Conservation (phyloP, 2,329 filamentous ascomycete species). For the Sporothrix phasma region DNA sequence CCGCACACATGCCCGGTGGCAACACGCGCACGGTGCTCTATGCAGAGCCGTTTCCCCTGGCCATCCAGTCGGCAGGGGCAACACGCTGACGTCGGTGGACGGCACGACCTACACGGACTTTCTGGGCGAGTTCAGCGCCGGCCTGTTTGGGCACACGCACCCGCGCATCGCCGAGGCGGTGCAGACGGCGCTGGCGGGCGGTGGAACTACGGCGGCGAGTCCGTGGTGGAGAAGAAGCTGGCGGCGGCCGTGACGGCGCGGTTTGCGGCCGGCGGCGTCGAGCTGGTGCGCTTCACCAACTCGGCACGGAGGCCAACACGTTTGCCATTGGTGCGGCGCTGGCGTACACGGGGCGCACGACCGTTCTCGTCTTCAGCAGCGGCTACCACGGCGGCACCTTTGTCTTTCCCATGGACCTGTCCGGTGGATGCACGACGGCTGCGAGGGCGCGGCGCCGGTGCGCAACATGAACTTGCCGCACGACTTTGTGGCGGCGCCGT, state of each 20-base stretch:
- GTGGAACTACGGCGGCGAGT: conserved; percentile 44
- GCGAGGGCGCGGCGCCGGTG: conserved; percentile 24
- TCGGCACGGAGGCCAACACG: conserved; percentile 54
- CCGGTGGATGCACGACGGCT: conserved; percentile 15
- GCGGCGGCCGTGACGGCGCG: conserved; percentile 41
- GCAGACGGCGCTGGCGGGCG: conserved; percentile 22
- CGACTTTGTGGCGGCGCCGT: conserved; percentile 50
- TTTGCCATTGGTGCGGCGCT: conserved; percentile 45
- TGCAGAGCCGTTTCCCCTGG: conserved; percentile 29
- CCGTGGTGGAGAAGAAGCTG: conserved; percentile 39
- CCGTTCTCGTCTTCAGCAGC: conserved; percentile 41
- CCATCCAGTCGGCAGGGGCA: conserved; percentile 23
- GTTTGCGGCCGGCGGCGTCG: conserved; percentile 35
- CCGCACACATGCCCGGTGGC: conserved; percentile 24
- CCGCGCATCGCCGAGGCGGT: not conserved
- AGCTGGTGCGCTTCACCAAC: conserved; percentile 51
- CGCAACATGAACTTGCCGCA: conserved; percentile 38
- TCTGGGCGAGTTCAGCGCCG: conserved; percentile 47
- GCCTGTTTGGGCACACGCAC: conserved; percentile 42
- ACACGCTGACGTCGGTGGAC: conserved; percentile 24
- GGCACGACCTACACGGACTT: conserved; percentile 26
- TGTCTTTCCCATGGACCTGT: conserved; percentile 24
- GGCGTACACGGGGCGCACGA: conserved; percentile 32
- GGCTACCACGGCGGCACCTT: conserved; percentile 42
- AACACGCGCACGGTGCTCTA: conserved; percentile 37